Conservation (phyloP, 768 basidiomycete genomes). For the Sporobolomyces roseus region DNA sequence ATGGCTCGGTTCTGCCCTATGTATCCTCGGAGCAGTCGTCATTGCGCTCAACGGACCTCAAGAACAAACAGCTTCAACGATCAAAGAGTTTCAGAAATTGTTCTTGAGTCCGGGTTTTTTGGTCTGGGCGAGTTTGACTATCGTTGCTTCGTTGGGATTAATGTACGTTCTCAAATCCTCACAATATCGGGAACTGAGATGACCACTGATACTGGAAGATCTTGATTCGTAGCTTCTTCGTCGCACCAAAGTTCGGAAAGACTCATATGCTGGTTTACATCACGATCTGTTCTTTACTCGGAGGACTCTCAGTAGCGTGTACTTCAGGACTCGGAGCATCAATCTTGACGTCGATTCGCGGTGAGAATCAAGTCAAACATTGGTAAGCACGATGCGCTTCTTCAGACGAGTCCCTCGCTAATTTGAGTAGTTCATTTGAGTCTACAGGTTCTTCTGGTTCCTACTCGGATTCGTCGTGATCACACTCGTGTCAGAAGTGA, state of each 20-base stretch:
- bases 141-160: conserved; percentile 63
- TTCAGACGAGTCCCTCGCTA: too few relatives aligned
- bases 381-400: conserved; percentile 52
- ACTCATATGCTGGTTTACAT: conserved; percentile 78
- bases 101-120: conserved; percentile 83
- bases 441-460: conserved; percentile 61
- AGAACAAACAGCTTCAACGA: conserved; percentile 48
- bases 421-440: too few relatives aligned
- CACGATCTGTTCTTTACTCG: conserved; percentile 90
- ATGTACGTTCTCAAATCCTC: conserved; percentile 50
- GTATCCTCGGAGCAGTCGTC: conserved; percentile 82
- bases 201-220: neutral
- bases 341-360: conserved; percentile 64
- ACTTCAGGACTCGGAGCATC: conserved; percentile 89
- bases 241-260: conserved; percentile 80
- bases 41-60: conserved; percentile 73
- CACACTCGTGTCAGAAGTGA: conserved; percentile 86
- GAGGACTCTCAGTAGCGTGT: conserved; percentile 88
- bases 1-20: conserved; percentile 88
- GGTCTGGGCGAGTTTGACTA: conserved; percentile 54
- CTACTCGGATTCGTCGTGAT: conserved; percentile 73
- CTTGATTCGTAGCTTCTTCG: conserved; percentile 62
- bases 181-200: too few relatives aligned
- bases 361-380: conserved; percentile 68
- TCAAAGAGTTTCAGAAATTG: conserved; percentile 63